These are phyloP conservation scores for Blastobotrys americana DNA, from an alignment of 805 yeast species.

Conservation along the genomic window DNA sequence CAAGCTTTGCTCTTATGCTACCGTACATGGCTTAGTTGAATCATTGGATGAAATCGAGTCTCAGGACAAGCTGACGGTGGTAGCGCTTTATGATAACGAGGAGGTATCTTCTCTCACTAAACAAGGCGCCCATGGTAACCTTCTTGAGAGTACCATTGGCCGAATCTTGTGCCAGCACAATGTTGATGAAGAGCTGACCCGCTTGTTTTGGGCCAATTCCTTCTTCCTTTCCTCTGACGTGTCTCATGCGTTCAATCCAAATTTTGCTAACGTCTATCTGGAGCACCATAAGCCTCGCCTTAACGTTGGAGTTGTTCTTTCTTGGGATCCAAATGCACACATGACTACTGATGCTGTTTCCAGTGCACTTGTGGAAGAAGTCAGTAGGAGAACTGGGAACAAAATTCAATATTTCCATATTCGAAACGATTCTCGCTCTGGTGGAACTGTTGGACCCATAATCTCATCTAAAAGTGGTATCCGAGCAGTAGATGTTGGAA, in stretches of 20 bases:
- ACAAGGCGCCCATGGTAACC: conserved; percentile 74
- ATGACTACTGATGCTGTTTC: conserved; percentile 78
- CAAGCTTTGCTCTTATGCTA: conserved; percentile 70
- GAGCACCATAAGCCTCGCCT: conserved; percentile 73
- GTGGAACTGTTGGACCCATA: conserved; percentile 78
- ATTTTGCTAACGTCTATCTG: conserved; percentile 53
- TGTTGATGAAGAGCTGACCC: conserved; percentile 31
- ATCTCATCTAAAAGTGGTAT: conserved; percentile 35
- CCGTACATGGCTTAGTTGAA: conserved; percentile 51
- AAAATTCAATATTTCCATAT: conserved; percentile 72
- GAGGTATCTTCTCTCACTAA: conserved; percentile 73
- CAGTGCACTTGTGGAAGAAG: conserved; percentile 56
- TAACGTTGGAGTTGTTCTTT: conserved; percentile 62
- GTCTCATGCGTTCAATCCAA: conserved; percentile 71
- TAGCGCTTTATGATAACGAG: conserved; percentile 69
- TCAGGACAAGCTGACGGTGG: conserved; percentile 37
- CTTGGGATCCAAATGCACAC: conserved; percentile 69
- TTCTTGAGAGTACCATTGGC: conserved; percentile 52
- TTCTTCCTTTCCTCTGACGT: conserved; percentile 77
- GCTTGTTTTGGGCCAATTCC: conserved; percentile 52
- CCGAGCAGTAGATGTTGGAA: conserved; percentile 60
- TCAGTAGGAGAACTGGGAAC: conserved; percentile 58
- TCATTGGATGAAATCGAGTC: conserved; percentile 31
- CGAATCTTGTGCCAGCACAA: conserved; percentile 32
- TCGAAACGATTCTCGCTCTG: conserved; percentile 74